A percentile compares a stretch with the other conserved stretches of the same genome.
These are phyloP conservation scores for Paramecium sexaurelia DNA, from an alignment of 73 alveolate species.

Conservation along the genomic window DNA sequence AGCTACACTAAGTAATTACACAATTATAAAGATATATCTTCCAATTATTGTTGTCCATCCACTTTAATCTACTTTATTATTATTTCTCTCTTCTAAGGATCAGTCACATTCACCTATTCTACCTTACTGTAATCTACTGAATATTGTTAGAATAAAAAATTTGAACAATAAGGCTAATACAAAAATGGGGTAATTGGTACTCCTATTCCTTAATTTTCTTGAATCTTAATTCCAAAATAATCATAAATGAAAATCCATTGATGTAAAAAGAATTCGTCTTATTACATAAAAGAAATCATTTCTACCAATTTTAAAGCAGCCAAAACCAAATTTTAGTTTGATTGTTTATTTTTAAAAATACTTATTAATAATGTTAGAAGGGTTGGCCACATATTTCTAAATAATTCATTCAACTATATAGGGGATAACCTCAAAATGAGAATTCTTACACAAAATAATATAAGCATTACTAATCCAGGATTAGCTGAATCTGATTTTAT, in stretches of 20 bases:
- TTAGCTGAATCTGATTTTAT: conserved; percentile 54
- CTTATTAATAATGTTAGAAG: conserved; percentile 48
- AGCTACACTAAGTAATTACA: conserved; percentile 35
- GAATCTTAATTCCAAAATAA: conserved; percentile 53
- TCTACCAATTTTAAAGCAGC: conserved; percentile 64
- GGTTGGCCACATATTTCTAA: conserved; percentile 71
- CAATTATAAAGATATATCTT: conserved; percentile 17
- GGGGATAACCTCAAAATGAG: conserved; percentile 60
- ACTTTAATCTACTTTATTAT: conserved; percentile 62
- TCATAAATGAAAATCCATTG: conserved; percentile 66
- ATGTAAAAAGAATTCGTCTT: conserved; percentile 63
- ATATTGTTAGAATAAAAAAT: background rate
- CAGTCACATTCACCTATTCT: background rate
- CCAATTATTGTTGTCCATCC: conserved; percentile 51
- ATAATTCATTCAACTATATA: conserved; percentile 53
- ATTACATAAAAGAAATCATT: conserved; percentile 59
- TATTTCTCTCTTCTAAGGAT: conserved; percentile 39
- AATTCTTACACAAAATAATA: conserved; percentile 63
- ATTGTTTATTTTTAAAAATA: conserved; percentile 41
- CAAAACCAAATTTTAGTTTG: conserved; percentile 50
- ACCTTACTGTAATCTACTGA: conserved; percentile 45
- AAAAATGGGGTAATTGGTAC: conserved; percentile 55
- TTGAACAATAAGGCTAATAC: conserved; percentile 59
- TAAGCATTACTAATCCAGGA: conserved; percentile 54
- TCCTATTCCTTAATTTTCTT: conserved; percentile 4